phyloP scores from a whole-genome alignment of 176 grass and related monocot species.

The Eragrostis curvula region DNA sequence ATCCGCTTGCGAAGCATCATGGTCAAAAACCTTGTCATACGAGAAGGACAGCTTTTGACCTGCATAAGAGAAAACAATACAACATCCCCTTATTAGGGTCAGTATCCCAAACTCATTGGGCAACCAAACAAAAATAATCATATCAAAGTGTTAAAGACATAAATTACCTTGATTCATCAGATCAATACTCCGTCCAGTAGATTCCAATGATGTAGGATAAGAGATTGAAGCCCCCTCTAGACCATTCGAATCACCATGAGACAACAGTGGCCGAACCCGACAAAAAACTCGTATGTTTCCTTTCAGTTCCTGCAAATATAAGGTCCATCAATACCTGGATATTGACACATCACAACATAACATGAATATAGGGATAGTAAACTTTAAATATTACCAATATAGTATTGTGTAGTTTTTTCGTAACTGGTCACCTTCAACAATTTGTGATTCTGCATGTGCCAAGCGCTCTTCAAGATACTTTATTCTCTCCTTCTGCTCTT shows the following conservation, averaged over 20 bases:
- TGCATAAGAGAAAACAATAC: conserved; percentile 52
- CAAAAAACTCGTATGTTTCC: conserved; percentile 98
- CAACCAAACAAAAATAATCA: background rate
- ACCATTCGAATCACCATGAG: conserved; percentile 52
- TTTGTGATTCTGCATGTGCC: conserved; percentile 75
- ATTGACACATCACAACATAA: background rate
- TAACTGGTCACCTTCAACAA: conserved; percentile 77
- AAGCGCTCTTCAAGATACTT: conserved; percentile 76
- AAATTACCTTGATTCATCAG: conserved; percentile 66
- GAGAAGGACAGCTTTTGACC: conserved; percentile 80
- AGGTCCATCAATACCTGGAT: background rate
- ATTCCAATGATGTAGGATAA: conserved; percentile 83
- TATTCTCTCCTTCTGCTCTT: conserved; percentile 70
- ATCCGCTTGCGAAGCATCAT: conserved; percentile 79
- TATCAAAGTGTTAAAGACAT: background rate
- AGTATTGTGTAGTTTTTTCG: conserved; percentile 96
- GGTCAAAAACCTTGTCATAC: conserved; percentile 93
- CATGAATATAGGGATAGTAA: background rate
- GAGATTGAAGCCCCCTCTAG: conserved; percentile 58
- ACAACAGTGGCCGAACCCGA: conserved; percentile 76
- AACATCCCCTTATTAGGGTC: background rate
- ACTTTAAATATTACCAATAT: conserved; percentile 66
- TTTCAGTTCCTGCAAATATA: conserved; percentile 81
- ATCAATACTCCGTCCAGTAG: conserved; percentile 71
- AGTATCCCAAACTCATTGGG: background rate